Evolutionary conservation across 2,329 filamentous ascomycete species (phyloP).

Genomic region (Fonsecaea pugnacius): DNA sequence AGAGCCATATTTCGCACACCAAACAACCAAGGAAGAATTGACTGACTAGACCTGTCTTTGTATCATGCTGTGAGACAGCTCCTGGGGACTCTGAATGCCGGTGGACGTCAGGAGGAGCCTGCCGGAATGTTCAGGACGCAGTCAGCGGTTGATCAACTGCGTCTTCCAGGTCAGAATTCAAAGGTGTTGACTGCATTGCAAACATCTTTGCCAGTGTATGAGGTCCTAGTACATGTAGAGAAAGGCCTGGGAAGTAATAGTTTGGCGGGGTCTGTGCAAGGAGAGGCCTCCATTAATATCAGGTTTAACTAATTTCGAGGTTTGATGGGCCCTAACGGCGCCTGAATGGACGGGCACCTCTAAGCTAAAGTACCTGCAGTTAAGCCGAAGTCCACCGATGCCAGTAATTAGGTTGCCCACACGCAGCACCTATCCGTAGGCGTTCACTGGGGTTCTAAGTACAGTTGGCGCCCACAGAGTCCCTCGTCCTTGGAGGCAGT

Average conservation of each 20-base stretch:
- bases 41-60: not conserved
- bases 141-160: not conserved
- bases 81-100: not conserved
- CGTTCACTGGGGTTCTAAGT: no score
- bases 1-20: constrained; percentile 30
- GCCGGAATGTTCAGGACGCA: not conserved
- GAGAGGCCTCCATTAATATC: not conserved
- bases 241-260: not conserved
- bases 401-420: not conserved
- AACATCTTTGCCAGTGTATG: not conserved
- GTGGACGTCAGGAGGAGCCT: not conserved
- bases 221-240: not conserved
- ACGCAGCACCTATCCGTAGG: no score
- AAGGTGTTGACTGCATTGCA: not conserved
- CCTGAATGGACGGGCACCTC: not conserved
- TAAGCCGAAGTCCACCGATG: not conserved
- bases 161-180: not conserved
- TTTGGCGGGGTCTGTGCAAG: not conserved
- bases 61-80: not conserved
- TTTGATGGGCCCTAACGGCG: not conserved
- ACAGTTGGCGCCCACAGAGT: no score
- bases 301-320: not conserved
- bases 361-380: not conserved
- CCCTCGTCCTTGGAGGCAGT: not conserved
- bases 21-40: not conserved